Evolutionary conservation across 2,329 filamentous ascomycete species (phyloP).

Genomic region (Alternaria sp.): DNA sequence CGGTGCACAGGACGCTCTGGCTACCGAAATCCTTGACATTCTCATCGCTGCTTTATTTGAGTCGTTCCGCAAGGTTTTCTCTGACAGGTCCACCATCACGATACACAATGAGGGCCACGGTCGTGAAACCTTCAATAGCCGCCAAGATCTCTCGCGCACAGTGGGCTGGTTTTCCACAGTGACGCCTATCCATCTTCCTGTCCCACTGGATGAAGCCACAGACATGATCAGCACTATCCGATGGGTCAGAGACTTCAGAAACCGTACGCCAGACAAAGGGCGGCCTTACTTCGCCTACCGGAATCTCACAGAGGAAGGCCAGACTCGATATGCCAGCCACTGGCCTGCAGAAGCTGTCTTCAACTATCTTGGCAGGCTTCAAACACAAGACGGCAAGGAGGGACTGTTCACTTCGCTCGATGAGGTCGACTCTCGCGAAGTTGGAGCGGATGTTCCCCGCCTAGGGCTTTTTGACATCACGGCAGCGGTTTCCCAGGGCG

Average conservation of each 20-base stretch:
- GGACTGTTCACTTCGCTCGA: conserved; percentile 31
- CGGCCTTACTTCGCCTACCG: conserved; percentile 42
- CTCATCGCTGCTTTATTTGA: conserved; percentile 47
- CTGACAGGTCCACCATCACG: conserved; percentile 48
- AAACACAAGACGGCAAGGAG: conserved; percentile 41
- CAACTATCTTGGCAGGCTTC: conserved; percentile 42
- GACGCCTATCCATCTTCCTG: conserved; percentile 35
- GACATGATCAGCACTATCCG: conserved; percentile 41
- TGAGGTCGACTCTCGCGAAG: conserved; percentile 29
- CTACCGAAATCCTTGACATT: conserved; percentile 47
- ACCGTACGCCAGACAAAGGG: conserved; percentile 41
- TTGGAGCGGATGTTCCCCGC: conserved; percentile 36
- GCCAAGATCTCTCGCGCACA: conserved; percentile 57
- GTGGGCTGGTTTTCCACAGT: conserved; percentile 60
- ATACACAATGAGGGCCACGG: conserved; percentile 60
- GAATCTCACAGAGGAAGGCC: conserved; percentile 32
- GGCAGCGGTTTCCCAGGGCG: conserved; percentile 37
- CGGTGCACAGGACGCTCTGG: conserved; percentile 41
- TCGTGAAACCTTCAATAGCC: conserved; percentile 54
- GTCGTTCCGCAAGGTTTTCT: conserved; percentile 54
- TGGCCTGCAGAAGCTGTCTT: conserved; percentile 45
- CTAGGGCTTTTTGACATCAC: conserved; percentile 43
- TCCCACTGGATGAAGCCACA: conserved; percentile 30
- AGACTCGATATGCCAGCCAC: conserved; percentile 34
- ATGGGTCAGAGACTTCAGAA: conserved; percentile 43